Base-by-base conservation (phyloP, 23 red algal genomes). In the Gracilaria gracilis region DNA sequence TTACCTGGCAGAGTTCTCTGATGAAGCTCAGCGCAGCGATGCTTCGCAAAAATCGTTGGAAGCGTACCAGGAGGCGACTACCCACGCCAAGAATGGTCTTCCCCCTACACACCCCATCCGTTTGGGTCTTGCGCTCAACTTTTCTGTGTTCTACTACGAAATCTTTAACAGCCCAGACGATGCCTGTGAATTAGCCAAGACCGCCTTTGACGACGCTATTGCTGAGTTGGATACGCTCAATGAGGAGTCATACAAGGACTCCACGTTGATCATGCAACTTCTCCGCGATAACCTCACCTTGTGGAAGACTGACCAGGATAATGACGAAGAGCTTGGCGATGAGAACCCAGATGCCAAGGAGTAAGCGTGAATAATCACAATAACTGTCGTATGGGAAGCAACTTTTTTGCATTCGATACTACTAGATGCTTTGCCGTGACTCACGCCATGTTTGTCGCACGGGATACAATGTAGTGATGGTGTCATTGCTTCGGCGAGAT, bases 131-230 rank as follows among this genome's bases (percentile, higher is more conserved):
- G 97, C 97, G n/a, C 97, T 99, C 65, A 99, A 99, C 91, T 99
- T 99, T 70, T 99, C 97, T 39, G 97, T 99, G 72, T 99, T 99
- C 78, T 99, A 99, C 57, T 99, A 92, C 82, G 97, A 99, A 75
- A 99, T 99, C 57, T 79, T 99, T 40, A 95, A 99, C 74, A 81
- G 71, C 16, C 97, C 97, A 24, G 97, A 96, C 33, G 81, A 75
- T 25, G 97, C 97, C 9, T 99, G 97, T 83, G 84, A 83, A 57
- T 75, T 99, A 27, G 97, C 97, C n/a, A 99, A 99, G 85, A 85
- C 96, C 25, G 97, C 97, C 31, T 99, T 99, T 85, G 97, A 99
- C 66, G 97, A 99, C 47, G 93, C 97, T 39, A 99, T 99, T 74
- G 90, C 97, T n/a, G 97, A 99, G 86, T 87, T 99, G 47, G 97